Conservation (phyloP, 495 filamentous ascomycete species). For the Penicillium samsonianum region DNA sequence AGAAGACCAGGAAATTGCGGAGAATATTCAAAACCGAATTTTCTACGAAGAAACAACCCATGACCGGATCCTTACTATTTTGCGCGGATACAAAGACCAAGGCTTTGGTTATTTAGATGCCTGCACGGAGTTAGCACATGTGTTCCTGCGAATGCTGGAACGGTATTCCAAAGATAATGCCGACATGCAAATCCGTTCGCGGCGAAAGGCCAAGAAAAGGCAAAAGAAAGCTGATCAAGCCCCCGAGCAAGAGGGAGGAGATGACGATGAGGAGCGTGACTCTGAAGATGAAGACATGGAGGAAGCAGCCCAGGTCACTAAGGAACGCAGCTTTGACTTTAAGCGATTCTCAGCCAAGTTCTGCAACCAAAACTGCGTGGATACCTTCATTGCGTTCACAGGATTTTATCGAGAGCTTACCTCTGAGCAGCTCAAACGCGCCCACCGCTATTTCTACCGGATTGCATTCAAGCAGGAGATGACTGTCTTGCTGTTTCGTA, state of each 20-base stretch:
- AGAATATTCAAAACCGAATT: constrained; percentile 93
- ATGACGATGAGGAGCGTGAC: constrained; percentile 55
- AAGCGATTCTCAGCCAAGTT: constrained; percentile 78
- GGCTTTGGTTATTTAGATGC: constrained; percentile 92
- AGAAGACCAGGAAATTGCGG: constrained; percentile 96
- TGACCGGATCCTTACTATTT: constrained; percentile 76
- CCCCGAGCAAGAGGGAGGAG: constrained; percentile 30
- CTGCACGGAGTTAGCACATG: constrained; percentile 85
- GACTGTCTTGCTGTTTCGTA: constrained; percentile 80
- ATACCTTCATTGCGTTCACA: constrained; percentile 83
- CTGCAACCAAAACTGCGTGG: constrained; percentile 76
- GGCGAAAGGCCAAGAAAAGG: constrained; percentile 65
- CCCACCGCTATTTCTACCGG: constrained; percentile 92
- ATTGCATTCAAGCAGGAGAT: constrained; percentile 93
- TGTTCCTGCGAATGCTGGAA: constrained; percentile 90
- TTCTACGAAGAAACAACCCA: constrained; percentile 98
- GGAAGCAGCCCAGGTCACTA: constrained; percentile 64
- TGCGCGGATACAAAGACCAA: constrained; percentile 85
- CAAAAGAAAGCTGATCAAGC: constrained; percentile 56
- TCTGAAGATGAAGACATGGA: constrained; percentile 76
- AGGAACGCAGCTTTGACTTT: constrained; percentile 94
- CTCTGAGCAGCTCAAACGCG: constrained; percentile 81
- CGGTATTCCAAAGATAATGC: constrained; percentile 91
- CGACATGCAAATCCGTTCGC: constrained; percentile 87
- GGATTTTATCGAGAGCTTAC: constrained; percentile 81